phyloP scores from a whole-genome alignment of 352 stramenopile species.

The Phytophthora pseudosyringae region DNA sequence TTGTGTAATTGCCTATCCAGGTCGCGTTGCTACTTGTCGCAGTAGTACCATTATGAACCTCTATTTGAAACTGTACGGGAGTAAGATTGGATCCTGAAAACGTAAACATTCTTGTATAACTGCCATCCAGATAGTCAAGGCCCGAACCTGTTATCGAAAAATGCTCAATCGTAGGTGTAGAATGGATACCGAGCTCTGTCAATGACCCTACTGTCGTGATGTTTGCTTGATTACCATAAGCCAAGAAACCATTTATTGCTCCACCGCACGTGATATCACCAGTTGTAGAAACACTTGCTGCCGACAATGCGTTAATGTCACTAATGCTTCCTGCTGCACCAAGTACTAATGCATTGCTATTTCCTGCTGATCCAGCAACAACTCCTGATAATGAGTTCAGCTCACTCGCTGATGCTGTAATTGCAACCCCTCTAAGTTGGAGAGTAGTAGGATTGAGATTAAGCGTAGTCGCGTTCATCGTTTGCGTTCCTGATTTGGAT shows the following conservation, averaged over 20 bases:
- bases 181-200: background rate
- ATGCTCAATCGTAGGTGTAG: too few species aligned
- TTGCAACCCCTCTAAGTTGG: background rate
- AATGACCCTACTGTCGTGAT: conserved; percentile 1
- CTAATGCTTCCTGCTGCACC: background rate
- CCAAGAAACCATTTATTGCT: conserved; percentile 1
- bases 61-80: background rate
- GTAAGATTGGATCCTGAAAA: background rate
- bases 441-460: conserved; percentile 12
- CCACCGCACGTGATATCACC: background rate
- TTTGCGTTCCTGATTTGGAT: conserved; percentile 7
- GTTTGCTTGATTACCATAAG: conserved; percentile 5
- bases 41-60: background rate
- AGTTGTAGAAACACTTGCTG: background rate
- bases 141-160: background rate
- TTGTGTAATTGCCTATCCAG: background rate
- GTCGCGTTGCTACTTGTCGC: background rate
- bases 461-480: conserved; percentile 7
- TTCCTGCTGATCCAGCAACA: background rate
- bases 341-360: conserved; percentile 12
- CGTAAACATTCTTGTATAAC: background rate
- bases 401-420: conserved; percentile 3
- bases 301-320: background rate
- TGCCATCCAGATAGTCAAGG: background rate
- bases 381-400: background rate